These are phyloP conservation scores for Potentilla sterilis DNA, from an alignment of 306 rosid species.

Conservation along the genomic window DNA sequence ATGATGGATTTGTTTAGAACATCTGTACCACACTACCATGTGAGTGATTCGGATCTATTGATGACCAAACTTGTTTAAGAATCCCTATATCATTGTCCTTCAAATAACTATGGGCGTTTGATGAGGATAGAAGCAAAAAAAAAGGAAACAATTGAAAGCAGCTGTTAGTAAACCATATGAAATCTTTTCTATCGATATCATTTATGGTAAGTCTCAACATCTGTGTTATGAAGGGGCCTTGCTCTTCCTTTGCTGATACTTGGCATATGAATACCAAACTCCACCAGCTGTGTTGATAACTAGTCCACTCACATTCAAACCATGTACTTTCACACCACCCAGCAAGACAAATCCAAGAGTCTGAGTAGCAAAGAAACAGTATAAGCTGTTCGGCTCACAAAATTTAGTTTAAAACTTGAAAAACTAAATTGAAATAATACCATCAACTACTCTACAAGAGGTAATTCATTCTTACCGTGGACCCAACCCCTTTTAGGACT, in stretches of 20 bases:
- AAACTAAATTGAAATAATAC: constrained; percentile 9
- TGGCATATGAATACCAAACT: constrained; percentile 88
- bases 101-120: constrained; percentile 1
- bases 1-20: constrained; percentile 8
- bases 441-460: constrained; percentile 29
- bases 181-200: constrained; percentile 30
- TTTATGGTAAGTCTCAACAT: constrained; percentile 59
- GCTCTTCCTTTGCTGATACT: constrained; percentile 70
- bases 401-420: background rate
- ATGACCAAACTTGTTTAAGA: background rate
- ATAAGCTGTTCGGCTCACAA: background rate
- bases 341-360: constrained; percentile 82
- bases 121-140: background rate
- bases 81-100: constrained; percentile 1
- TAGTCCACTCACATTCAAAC: constrained; percentile 78
- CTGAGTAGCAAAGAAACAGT: constrained; percentile 39
- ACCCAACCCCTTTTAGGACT: constrained; percentile 96
- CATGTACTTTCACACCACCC: constrained; percentile 87
- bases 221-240: constrained; percentile 59
- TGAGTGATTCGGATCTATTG: background rate
- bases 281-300: constrained; percentile 94
- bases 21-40: background rate
- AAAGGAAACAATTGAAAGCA: constrained; percentile 15
- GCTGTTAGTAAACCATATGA: constrained; percentile 20
- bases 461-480: constrained; percentile 60